Conservation (phyloP, 257 asterid species). For the Scutellaria galericulata region DNA sequence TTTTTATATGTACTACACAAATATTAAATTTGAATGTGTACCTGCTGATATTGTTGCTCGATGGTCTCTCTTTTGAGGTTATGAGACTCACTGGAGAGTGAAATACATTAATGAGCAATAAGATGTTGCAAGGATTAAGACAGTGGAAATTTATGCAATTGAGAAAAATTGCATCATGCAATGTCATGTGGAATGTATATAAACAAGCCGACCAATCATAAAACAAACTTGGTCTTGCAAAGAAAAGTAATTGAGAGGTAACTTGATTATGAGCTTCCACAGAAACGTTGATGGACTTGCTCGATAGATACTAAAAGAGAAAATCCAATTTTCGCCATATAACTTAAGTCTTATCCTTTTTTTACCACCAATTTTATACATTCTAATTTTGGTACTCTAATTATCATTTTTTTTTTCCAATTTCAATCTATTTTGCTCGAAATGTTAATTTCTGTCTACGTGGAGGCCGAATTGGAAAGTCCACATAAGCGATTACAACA, state of each 20-base stretch:
- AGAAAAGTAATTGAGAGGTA: neutral
- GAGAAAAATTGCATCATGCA: neutral
- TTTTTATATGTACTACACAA: neutral
- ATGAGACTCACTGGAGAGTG: constrained; percentile 68
- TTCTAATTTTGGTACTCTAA: too few relatives aligned
- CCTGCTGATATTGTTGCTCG: constrained; percentile 71
- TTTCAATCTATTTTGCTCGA: too few relatives aligned
- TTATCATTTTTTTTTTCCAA: too few relatives aligned
- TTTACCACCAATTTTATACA: too few relatives aligned
- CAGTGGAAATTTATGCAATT: neutral
- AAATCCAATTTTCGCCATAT: too few relatives aligned
- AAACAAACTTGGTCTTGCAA: neutral
- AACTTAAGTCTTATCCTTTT: too few relatives aligned
- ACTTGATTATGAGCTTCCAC: neutral
- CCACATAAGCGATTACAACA: too few relatives aligned
- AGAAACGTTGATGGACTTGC: neutral
- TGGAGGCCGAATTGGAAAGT: too few relatives aligned
- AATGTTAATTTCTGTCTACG: too few relatives aligned
- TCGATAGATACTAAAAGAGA: neutral
- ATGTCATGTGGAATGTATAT: neutral
- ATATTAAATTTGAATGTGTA: constrained; percentile 21
- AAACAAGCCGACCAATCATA: neutral
- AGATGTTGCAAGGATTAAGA: neutral
- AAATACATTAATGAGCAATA: neutral
- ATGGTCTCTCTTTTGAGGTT: constrained; percentile 77